Evolutionary conservation across 495 filamentous ascomycete species (phyloP), one percentile per base, ranked within the genome.

Genomic region (Aspergillus bertholletiae): DNA sequence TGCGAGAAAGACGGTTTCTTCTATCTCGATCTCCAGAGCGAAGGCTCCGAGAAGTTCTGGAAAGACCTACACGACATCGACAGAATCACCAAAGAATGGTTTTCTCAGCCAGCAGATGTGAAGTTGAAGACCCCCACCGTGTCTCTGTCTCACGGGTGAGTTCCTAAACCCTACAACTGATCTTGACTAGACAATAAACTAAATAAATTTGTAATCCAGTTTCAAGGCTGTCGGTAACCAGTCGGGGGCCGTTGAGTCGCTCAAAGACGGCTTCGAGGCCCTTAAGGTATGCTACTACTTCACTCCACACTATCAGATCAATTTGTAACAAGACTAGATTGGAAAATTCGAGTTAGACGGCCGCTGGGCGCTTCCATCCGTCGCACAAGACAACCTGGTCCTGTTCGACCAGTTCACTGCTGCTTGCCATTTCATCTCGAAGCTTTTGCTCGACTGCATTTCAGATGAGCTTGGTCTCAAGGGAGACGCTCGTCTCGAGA

Each of bases 1-100:
- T 81, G 78, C 62, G 69, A 75, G 55, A 65, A 75, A 13, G 64
- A 74, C 15, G 81, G 80, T 12, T 80, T 79, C 73, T 83, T 84
- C 66, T 78, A 83, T 60, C 76, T 83, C 47, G 74, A 82, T 64
- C 72, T 82, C 26, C 54, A 66, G 47, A 63, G 64, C 55, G 74
- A 78, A 66, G 69, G 34, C 73, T 78, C 63, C 66, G 74, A 57
- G 69, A 77, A 55, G 72, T 72, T 22, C 69, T 78, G 40, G 70
- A 76, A 56, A 70, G 30, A 32, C 7, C 30, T 32, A 32, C 30
- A 32, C 30, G 30, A 32, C 30, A 32, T 32, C 30, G 30, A 32
- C 30, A 32, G 7, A 12, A 32, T 82, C 35, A 80, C 80, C 73
- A 59, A 80, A 60, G 71, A 74, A 49, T 80, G 77, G 63, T 79